phyloP scores from a whole-genome alignment of 345 rosid genomes.

The Gossypium bickii region DNA sequence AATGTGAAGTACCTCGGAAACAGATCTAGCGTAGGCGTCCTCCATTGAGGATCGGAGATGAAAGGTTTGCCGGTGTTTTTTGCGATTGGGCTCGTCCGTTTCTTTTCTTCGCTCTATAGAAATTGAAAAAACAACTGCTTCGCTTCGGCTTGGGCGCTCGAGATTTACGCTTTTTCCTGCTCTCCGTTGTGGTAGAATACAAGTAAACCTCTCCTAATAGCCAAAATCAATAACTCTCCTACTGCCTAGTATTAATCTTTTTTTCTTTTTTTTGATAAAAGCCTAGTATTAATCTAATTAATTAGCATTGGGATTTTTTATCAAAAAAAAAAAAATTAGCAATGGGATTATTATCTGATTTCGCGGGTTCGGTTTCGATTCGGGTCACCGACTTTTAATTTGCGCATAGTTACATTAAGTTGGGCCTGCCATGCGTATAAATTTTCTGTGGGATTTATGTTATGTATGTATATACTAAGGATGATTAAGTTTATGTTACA shows the following conservation, averaged over 20 bases:
- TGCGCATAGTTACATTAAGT: neutral
- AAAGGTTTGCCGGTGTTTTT: neutral
- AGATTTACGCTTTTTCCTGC: neutral
- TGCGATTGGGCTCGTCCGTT: neutral
- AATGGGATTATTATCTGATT: neutral
- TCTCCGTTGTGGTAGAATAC: neutral
- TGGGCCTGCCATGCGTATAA: neutral
- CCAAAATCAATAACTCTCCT: too few species aligned
- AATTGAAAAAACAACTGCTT: neutral
- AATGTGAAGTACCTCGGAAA: slow-evolving; percentile 60
- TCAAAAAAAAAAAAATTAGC: too few species aligned
- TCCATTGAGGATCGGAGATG: slow-evolving; percentile 45
- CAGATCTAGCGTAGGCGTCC: slow-evolving; percentile 94
- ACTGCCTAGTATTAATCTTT: too few species aligned
- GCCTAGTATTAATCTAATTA: neutral
- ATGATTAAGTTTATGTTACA: too few species aligned
- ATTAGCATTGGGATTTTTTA: neutral
- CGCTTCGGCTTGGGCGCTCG: neutral
- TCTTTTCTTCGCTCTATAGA: neutral
- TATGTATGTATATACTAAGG: neutral
- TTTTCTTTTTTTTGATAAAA: too few species aligned
- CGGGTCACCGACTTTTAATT: neutral
- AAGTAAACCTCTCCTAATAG: neutral
- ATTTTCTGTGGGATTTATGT: neutral
- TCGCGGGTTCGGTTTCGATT: neutral